Percentiles rank a stretch among this genome's conserved stretches.
Evolutionary conservation across 768 basidiomycete species (phyloP).

Genomic region (Jaapia argillacea): DNA sequence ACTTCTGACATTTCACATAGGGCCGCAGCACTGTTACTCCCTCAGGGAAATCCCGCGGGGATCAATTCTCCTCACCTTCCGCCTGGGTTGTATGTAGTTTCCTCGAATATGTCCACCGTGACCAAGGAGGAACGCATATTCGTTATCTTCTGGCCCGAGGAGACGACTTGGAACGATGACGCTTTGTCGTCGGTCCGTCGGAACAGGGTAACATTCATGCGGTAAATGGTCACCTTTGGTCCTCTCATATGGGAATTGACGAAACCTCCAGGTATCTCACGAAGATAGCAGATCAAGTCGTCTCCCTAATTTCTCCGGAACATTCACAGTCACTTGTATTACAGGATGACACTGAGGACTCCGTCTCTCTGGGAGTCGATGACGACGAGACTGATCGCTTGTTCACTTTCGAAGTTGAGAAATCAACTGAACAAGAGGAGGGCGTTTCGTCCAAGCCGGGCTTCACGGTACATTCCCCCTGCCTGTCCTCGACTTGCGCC

Average conservation of each 20-base stretch:
- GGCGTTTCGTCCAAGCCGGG: conserved; percentile 31
- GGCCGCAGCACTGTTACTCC: conserved; percentile 9
- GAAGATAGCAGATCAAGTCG: conserved; percentile 46
- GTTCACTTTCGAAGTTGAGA: conserved; percentile 42
- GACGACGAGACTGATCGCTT: conserved; percentile 36
- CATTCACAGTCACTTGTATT: conserved; percentile 37
- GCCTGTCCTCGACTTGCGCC: neutral
- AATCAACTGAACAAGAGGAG: conserved; percentile 47
- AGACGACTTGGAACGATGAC: conserved; percentile 46
- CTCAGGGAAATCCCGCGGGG: conserved; percentile 10
- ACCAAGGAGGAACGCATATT: too few relatives aligned
- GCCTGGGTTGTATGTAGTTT: too few relatives aligned
- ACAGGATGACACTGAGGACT: conserved; percentile 20
- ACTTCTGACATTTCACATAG: too few relatives aligned
- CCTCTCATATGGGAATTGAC: conserved; percentile 1
- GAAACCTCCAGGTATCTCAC: conserved; percentile 45
- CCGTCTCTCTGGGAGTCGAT: conserved; percentile 19
- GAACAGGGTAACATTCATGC: conserved; percentile 54
- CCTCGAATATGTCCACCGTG: too few relatives aligned
- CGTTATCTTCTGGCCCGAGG: conserved; percentile 54
- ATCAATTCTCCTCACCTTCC: conserved; percentile 22
- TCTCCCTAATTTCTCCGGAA: conserved; percentile 38
- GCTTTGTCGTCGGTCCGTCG: conserved; percentile 32
- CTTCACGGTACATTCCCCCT: conserved; percentile 27
- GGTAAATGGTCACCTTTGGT: too few relatives aligned